These are phyloP conservation scores for Blyttiomyces sp. DNA, from an alignment of 371 early-diverging fungal genomes.

Conservation along the genomic window DNA sequence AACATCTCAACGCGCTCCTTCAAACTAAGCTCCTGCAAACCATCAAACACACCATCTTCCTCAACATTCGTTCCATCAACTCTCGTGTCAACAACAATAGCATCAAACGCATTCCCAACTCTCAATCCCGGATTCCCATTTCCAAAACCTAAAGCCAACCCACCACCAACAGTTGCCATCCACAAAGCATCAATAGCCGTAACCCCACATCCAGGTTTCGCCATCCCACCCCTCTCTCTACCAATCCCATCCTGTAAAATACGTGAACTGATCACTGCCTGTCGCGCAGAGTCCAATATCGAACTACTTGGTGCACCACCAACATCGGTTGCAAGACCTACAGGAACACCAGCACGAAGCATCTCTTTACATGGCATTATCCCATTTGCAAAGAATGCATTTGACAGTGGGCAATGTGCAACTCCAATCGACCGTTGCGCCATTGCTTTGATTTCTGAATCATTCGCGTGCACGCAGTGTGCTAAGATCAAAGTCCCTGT, in stretches of 20 bases:
- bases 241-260: slow-evolving; percentile 12
- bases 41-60: not conserved
- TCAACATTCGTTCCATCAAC: slow-evolving; percentile 1
- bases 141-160: not conserved
- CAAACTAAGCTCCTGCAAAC: too few species aligned
- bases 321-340: slow-evolving; percentile 90
- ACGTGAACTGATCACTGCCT: slow-evolving; percentile 53
- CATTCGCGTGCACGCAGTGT: slow-evolving; percentile 82
- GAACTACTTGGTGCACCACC: slow-evolving; percentile 84
- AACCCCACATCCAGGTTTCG: not conserved
- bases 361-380: slow-evolving; percentile 58
- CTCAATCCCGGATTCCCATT: slow-evolving; percentile 2
- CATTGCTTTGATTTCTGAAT: slow-evolving; percentile 63
- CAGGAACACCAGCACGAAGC: slow-evolving; percentile 52
- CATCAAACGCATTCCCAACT: slow-evolving; percentile 13
- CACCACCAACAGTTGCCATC: slow-evolving; percentile 22
- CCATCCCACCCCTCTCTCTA: slow-evolving; percentile 1
- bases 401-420: slow-evolving; percentile 89
- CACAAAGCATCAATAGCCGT: slow-evolving; percentile 14
- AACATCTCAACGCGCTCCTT: slow-evolving; percentile 11
- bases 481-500: slow-evolving; percentile 79
- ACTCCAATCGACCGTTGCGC: slow-evolving; percentile 64
- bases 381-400: slow-evolving; percentile 37
- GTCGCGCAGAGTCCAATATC: slow-evolving; percentile 79
- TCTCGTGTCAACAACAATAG: slow-evolving; percentile 9